Evolutionary conservation across 2,329 filamentous ascomycete species (phyloP), one percentile per base, ranked within the genome.

Genomic region (Capronia americana): DNA sequence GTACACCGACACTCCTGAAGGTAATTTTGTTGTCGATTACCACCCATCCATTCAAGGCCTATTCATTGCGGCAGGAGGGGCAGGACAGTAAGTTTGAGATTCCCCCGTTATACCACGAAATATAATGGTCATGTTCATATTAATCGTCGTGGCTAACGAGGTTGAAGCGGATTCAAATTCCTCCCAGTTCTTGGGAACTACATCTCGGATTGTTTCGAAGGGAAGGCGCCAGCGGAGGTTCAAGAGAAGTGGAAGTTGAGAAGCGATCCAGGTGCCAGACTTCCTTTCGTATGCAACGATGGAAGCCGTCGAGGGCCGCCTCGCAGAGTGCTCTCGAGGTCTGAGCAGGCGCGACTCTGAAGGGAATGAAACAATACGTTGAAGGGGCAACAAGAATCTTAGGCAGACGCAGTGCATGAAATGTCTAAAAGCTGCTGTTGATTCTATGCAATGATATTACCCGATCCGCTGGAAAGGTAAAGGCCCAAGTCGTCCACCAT

Each of bases 1-100:
- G 90, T 92, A 92, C 75, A 87, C 87, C 3, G 90, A 92, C 78
- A 92, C 90, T 70, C 83, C 86, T 8, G 86, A 86, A 26, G 89
- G 86, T 30, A 87, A 92, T 74, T 92, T 90, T 79, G 82, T 92
- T 60, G 82, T 91, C 66, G 86, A 88, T 74, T 87, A 89, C 76
- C 89, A 92, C 73, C 89, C 90, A 0, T 78, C 81, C n/a, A 85
- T 85, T 77, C 14, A 55, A 8, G 63, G 57, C 34, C 77, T 85
- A 6, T 83, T 83, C 73, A 73, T 85, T 58, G 83, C 83, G 17
- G 83, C 82, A 1, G 83, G 82, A 11, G 83, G 82, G 6, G 83
- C 81, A 63, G 82, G 83, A 32, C 83, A 85, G 75, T 70, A 66
- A 70, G 68, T 61, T 20, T 26, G 20, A 11, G 10, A 26, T 26